Percentiles rank a stretch among this genome's conserved stretches.
These are phyloP conservation scores for Clarireedia homoeocarpa DNA, from an alignment of 2,329 filamentous ascomycete species.

Conservation along the genomic window DNA sequence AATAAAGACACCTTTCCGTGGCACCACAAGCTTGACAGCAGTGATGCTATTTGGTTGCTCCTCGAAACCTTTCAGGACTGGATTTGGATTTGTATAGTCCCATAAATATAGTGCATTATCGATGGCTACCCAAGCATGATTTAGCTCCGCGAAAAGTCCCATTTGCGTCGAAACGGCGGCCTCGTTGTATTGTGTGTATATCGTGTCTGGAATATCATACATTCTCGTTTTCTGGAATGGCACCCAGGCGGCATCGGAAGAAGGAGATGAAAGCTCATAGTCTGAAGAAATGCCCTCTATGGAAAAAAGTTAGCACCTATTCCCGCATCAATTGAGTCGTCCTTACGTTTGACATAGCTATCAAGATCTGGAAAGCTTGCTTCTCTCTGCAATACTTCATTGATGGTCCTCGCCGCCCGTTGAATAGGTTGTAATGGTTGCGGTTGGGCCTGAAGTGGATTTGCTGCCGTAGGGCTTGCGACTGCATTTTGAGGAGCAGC, in stretches of 20 bases:
- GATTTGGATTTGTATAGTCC: slow-evolving; percentile 93
- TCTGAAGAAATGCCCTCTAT: slow-evolving; percentile 84
- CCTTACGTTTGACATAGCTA: slow-evolving; percentile 79
- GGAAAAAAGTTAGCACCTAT: slow-evolving; percentile 15
- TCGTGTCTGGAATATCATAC: slow-evolving; percentile 83
- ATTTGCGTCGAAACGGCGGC: slow-evolving; percentile 85
- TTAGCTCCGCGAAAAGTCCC: slow-evolving; percentile 90
- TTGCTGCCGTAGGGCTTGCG: slow-evolving; percentile 11
- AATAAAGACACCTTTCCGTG: slow-evolving; percentile 82
- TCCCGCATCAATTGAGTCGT: neutral
- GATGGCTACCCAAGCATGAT: slow-evolving; percentile 91
- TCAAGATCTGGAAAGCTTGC: slow-evolving; percentile 83
- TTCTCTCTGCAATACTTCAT: slow-evolving; percentile 67
- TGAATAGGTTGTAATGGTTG: slow-evolving; percentile 59
- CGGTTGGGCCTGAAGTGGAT: slow-evolving; percentile 12
- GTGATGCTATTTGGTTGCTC: slow-evolving; percentile 84
- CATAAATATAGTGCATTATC: slow-evolving; percentile 95
- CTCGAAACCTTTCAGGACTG: slow-evolving; percentile 86
- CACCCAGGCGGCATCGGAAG: slow-evolving; percentile 62
- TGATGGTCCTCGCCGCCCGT: slow-evolving; percentile 77
- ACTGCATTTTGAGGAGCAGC: slow-evolving; percentile 14
- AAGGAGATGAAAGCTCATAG: slow-evolving; percentile 64
- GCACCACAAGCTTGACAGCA: slow-evolving; percentile 79
- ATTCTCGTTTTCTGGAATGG: slow-evolving; percentile 83
- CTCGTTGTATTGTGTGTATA: slow-evolving; percentile 87